phyloP scores from a whole-genome alignment of 805 yeast species.

The Candida sithepensis region DNA sequence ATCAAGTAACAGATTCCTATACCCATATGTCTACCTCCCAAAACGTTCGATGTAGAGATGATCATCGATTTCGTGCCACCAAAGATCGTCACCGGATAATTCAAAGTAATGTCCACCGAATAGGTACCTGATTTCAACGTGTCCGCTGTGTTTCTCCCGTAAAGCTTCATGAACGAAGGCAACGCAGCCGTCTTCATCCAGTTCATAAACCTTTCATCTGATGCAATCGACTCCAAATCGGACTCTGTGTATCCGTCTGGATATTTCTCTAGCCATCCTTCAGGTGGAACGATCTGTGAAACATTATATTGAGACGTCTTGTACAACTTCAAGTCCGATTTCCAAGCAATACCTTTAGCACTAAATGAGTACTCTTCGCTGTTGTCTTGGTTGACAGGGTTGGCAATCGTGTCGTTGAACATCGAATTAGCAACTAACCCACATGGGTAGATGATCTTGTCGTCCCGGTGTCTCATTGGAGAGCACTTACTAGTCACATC shows the following conservation, averaged over 20 bases:
- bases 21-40: constrained; percentile 86
- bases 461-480: constrained; percentile 41
- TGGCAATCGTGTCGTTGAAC: constrained; percentile 81
- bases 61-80: constrained; percentile 89
- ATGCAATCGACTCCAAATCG: constrained; percentile 71
- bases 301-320: constrained; percentile 68
- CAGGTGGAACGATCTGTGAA: constrained; percentile 84
- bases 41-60: constrained; percentile 72
- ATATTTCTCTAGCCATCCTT: constrained; percentile 74
- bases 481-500: constrained; percentile 51
- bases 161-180: constrained; percentile 83
- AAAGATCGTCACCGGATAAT: constrained; percentile 77
- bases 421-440: constrained; percentile 91
- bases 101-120: constrained; percentile 59
- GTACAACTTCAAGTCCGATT: constrained; percentile 67
- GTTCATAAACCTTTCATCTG: constrained; percentile 84
- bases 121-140: constrained; percentile 65
- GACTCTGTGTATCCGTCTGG: constrained; percentile 88
- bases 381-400: constrained; percentile 35
- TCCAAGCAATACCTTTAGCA: constrained; percentile 77
- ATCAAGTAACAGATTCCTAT: constrained; percentile 82
- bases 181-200: constrained; percentile 99
- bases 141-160: constrained; percentile 63
- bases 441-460: constrained; percentile 73
- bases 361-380: constrained; percentile 41